Base-by-base conservation (phyloP, 352 stramenopile genomes). In the Phytophthora idaei region DNA sequence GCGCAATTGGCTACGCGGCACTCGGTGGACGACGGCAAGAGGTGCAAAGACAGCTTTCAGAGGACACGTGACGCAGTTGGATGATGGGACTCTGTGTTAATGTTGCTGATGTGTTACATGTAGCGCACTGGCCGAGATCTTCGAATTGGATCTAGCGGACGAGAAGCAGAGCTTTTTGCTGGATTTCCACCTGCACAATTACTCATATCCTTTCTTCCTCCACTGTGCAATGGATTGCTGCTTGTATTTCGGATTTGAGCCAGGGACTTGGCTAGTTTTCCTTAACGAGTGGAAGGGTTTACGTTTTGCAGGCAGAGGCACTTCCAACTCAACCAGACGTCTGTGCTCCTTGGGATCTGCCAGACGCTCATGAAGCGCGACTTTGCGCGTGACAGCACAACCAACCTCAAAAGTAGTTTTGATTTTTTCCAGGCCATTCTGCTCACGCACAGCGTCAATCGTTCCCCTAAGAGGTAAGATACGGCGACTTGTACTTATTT, bases 261-360 rank as follows among this genome's bases (percentile, higher is more conserved):
- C 6, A 39, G 34, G 41, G n/a, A 29, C 42, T 14, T 31, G 36
- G 4, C 4, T 28, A 31, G 49, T 66, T 57, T 27, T 66, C 64
- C 60, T 71, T 70, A 75, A 72, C 58, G 1, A 27, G 15, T 45
- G 50, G 28, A 56, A 4, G n/a, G 8, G 6, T 58, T 28, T 74
- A 85, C 84, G 44, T 93, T 95, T 55, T 88, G 78, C 53, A 78
- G 83, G 9, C 77, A 92, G 62, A 75, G 80, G 48, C 75, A 80
- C 44, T 90, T 94, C 45, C 63, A 67, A 1, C 48, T 71, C 27
- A 68, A 71, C 36, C 81, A 94, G 59, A 87, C 78, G 39, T 93
- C 86, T 4, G 81, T 83, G 31, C 64, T 93, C 4, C 69, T 96
- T 34, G 83, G 83, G 11, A 89, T 94, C 50, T 73, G 80, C 47